Evolutionary conservation across 2,329 filamentous ascomycete species (phyloP).

Genomic region (Triangularia setosa): DNA sequence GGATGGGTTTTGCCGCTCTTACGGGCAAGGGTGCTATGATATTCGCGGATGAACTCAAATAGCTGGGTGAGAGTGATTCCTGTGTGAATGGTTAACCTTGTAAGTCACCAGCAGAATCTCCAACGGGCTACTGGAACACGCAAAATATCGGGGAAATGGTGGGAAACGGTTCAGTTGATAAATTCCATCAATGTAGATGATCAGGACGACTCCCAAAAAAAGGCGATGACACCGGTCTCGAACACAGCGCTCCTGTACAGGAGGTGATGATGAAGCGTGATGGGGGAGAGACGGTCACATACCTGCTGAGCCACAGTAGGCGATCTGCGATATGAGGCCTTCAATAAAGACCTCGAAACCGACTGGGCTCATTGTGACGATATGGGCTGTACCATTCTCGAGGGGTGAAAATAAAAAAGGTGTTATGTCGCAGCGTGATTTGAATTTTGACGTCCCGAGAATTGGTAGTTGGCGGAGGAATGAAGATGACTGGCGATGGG

Average conservation of each 20-base stretch:
- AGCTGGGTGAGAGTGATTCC: slow-evolving; percentile 23
- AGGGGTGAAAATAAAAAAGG: slow-evolving; percentile 16
- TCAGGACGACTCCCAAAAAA: neutral
- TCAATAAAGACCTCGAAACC: slow-evolving; percentile 45
- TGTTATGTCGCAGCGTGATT: slow-evolving; percentile 21
- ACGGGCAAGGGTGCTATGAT: slow-evolving; percentile 19
- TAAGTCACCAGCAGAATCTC: neutral
- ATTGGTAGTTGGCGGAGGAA: slow-evolving; percentile 3
- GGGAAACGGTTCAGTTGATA: neutral
- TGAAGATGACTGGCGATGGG: neutral
- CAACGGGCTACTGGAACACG: neutral
- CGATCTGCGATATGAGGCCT: slow-evolving; percentile 41
- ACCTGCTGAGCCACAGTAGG: slow-evolving; percentile 42
- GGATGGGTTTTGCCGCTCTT: slow-evolving; percentile 16
- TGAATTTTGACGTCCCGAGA: slow-evolving; percentile 17
- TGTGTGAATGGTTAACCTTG: slow-evolving; percentile 17
- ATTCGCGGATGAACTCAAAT: slow-evolving; percentile 25
- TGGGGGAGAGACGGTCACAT: slow-evolving; percentile 23
- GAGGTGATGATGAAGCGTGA: neutral
- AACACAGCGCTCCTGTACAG: neutral
- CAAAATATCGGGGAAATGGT: neutral
- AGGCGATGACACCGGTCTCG: neutral
- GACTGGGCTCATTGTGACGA: slow-evolving; percentile 32
- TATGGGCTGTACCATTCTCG: slow-evolving; percentile 23
- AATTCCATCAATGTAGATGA: neutral